phyloP scores from a whole-genome alignment of 2,329 filamentous ascomycete genomes.

The Microthyrium microscopicum region DNA sequence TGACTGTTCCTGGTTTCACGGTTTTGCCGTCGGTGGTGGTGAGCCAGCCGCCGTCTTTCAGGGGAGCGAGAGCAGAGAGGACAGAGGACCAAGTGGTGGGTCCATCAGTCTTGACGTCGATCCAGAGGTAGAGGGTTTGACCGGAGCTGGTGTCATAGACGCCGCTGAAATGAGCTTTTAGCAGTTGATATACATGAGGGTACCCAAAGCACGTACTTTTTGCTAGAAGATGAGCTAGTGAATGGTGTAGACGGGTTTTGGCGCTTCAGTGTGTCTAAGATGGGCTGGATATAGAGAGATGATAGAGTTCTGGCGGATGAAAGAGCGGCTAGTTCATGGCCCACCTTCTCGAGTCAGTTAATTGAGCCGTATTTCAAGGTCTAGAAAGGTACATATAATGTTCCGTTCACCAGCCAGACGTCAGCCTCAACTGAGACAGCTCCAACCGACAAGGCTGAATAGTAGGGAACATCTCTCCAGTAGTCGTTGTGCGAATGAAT shows the following conservation, averaged over 20 bases:
- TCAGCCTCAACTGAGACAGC: slow-evolving; percentile 43
- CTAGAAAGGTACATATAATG: slow-evolving; percentile 30
- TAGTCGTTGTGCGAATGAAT: slow-evolving; percentile 47
- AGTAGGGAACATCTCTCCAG: slow-evolving; percentile 31
- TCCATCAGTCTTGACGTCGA: slow-evolving; percentile 46
- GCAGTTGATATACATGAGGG: slow-evolving; percentile 1
- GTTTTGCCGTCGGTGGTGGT: slow-evolving; percentile 33
- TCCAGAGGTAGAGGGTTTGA: slow-evolving; percentile 48
- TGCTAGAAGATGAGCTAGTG: slow-evolving; percentile 25
- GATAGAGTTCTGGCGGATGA: slow-evolving; percentile 36
- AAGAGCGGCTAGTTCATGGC: slow-evolving; percentile 37
- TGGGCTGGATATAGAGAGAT: slow-evolving; percentile 42
- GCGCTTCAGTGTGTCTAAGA: slow-evolving; percentile 36
- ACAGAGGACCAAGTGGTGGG: slow-evolving; percentile 38
- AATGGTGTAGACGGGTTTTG: slow-evolving; percentile 40
- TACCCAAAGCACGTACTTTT: slow-evolving; percentile 31
- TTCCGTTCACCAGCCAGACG: slow-evolving; percentile 41
- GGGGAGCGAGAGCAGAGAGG: slow-evolving; percentile 37
- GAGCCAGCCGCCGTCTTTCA: slow-evolving; percentile 36
- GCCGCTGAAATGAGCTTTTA: slow-evolving; percentile 19
- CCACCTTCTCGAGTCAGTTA: slow-evolving; percentile 25
- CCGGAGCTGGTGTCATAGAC: slow-evolving; percentile 39
- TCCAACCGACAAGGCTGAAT: slow-evolving; percentile 38
- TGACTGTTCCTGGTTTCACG: slow-evolving; percentile 34
- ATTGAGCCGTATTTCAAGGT: neutral